A percentile compares a stretch with the other conserved stretches of the same genome.
Evolutionary conservation across 2,329 filamentous ascomycete species (phyloP).

Genomic region (Claviceps africana): DNA sequence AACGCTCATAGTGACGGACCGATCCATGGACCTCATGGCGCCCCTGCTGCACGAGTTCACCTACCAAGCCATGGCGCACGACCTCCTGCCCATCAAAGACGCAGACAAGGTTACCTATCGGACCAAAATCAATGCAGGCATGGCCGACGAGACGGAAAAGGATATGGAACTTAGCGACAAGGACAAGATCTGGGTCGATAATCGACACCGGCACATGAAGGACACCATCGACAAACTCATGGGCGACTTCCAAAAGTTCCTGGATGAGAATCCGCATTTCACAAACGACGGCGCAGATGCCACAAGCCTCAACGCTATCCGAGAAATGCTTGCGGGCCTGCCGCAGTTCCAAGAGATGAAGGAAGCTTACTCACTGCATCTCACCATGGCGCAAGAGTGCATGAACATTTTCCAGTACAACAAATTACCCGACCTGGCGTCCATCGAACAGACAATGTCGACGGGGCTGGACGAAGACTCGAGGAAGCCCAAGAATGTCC

Average conservation of each 20-base stretch:
- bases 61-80: conserved; percentile 96
- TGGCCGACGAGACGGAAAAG: conserved; percentile 58
- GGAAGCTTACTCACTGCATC: conserved; percentile 82
- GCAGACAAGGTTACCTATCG: conserved; percentile 78
- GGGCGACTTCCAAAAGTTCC: conserved; percentile 82
- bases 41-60: conserved; percentile 92
- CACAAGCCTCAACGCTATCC: conserved; percentile 76
- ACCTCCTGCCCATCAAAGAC: conserved; percentile 77
- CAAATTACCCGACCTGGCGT: conserved; percentile 76
- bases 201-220: conserved; percentile 93
- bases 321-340: conserved; percentile 90
- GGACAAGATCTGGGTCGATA: conserved; percentile 90
- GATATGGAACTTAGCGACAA: conserved; percentile 85
- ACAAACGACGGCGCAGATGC: conserved; percentile 53
- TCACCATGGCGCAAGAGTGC: conserved; percentile 93
- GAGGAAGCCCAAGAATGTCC: conserved; percentile 77
- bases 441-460: conserved; percentile 77
- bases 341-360: conserved; percentile 94
- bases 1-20: conserved; percentile 73
- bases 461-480: conserved; percentile 90
- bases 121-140: conserved; percentile 63
- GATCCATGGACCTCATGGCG: conserved; percentile 81
- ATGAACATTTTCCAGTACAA: conserved; percentile 83
- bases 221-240: conserved; percentile 91
- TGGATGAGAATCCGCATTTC: conserved; percentile 84